phyloP scores from a whole-genome alignment of 176 grass and related monocot genomes.

The Cenchrus fungigraminus region DNA sequence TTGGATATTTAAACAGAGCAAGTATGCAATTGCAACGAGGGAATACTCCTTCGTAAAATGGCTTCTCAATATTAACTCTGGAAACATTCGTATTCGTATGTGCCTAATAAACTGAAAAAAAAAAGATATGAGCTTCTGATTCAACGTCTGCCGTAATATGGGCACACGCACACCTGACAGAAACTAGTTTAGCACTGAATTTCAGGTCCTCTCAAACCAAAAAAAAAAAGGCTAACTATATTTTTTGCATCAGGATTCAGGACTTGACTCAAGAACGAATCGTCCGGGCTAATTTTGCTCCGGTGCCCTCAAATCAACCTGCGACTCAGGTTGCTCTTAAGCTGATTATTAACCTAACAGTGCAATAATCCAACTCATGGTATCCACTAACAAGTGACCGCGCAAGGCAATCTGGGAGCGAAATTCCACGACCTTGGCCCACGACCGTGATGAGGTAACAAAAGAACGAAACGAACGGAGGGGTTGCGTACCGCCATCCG shows the following conservation, averaged over 20 bases:
- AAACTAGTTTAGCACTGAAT: neutral
- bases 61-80: neutral
- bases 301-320: neutral
- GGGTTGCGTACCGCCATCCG: constrained; percentile 51
- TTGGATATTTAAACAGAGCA: neutral
- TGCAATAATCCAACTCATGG: neutral
- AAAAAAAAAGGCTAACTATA: neutral
- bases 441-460: neutral
- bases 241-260: neutral
- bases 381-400: neutral
- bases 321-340: neutral
- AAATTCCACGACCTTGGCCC: neutral
- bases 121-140: neutral
- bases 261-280: neutral
- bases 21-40: neutral
- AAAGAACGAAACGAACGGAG: neutral
- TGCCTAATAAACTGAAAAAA: too few relatives aligned
- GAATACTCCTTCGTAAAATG: neutral
- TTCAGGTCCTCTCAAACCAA: neutral
- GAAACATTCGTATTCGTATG: too few relatives aligned
- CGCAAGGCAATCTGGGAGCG: neutral
- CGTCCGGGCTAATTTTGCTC: neutral
- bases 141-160: neutral
- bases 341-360: neutral
- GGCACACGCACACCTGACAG: too few relatives aligned